Conservation (phyloP, 768 basidiomycete species). For the Xanthoconium stramineum region DNA sequence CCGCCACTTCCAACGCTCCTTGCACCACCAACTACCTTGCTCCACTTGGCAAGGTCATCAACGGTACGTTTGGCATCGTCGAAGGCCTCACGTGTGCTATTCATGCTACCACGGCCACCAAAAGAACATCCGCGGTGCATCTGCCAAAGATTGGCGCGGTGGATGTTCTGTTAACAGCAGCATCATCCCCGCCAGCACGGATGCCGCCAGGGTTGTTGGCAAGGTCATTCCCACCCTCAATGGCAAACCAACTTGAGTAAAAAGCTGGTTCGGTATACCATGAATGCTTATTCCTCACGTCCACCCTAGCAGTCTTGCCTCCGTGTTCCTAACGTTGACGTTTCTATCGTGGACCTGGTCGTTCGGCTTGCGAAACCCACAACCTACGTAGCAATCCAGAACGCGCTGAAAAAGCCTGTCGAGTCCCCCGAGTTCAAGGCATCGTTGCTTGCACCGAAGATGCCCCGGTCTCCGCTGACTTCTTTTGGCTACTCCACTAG, state of each 20-base stretch:
- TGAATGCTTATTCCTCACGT: slow-evolving; percentile 2
- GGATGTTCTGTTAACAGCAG: slow-evolving; percentile 95
- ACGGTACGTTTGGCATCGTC: slow-evolving; percentile 95
- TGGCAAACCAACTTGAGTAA: slow-evolving; percentile 92
- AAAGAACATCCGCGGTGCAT: slow-evolving; percentile 93
- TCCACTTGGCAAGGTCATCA: slow-evolving; percentile 95
- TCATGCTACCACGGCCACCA: slow-evolving; percentile 96
- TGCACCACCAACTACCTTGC: slow-evolving; percentile 99
- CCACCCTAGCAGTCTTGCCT: slow-evolving; percentile 70
- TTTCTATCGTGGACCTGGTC: slow-evolving; percentile 97
- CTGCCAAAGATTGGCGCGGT: slow-evolving; percentile 95
- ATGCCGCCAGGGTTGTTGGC: slow-evolving; percentile 98
- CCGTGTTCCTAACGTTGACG: slow-evolving; percentile 95
- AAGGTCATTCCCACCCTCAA: slow-evolving; percentile 96
- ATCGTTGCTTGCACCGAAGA: slow-evolving; percentile 93
- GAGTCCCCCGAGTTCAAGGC: slow-evolving; percentile 56
- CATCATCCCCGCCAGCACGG: slow-evolving; percentile 99
- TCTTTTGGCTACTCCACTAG: slow-evolving; percentile 73
- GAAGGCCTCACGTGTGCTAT: slow-evolving; percentile 99
- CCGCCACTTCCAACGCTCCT: slow-evolving; percentile 96
- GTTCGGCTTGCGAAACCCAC: slow-evolving; percentile 86
- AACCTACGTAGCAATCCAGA: slow-evolving; percentile 89
- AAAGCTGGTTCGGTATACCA: neutral
- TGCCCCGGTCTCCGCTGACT: slow-evolving; percentile 90
- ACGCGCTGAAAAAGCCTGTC: slow-evolving; percentile 74